Percentiles rank a stretch among this genome's conserved stretches.
Evolutionary conservation across 257 asterid species (phyloP).

Genomic region (Nicotiana noctiflora): DNA sequence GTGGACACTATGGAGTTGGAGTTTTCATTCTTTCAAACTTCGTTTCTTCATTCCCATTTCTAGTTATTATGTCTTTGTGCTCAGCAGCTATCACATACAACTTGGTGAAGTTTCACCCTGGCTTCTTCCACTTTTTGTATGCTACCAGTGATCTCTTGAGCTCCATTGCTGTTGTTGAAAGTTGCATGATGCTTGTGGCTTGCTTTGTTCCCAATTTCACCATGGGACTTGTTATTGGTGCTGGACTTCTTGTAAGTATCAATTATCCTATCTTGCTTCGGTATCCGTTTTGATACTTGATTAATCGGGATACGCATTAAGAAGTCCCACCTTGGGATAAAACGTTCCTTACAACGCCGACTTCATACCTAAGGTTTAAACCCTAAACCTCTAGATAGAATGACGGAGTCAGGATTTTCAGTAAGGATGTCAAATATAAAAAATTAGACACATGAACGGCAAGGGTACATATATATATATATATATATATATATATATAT

Average conservation of each 20-base stretch:
- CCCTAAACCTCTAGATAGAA: no score
- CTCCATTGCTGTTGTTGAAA: conserved; percentile 70
- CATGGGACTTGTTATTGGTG: conserved; percentile 72
- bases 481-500: no score
- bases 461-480: no score
- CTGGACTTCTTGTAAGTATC: conserved; percentile 67
- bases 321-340: no score
- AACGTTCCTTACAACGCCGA: no score
- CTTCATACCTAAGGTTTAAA: no score
- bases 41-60: conserved; percentile 74
- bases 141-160: conserved; percentile 45
- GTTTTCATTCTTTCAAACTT: conserved; percentile 66
- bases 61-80: conserved; percentile 46
- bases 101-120: conserved; percentile 65
- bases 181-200: conserved; percentile 94
- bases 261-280: background rate
- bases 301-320: no score
- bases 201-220: conserved; percentile 82
- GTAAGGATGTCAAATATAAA: no score
- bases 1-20: conserved; percentile 80
- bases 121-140: conserved; percentile 50
- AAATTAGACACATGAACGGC: no score
- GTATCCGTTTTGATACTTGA: no score
- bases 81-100: conserved; percentile 56
- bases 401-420: no score